phyloP scores from a whole-genome alignment of 164 flowering plant species.

The Litsea cubeba region DNA sequence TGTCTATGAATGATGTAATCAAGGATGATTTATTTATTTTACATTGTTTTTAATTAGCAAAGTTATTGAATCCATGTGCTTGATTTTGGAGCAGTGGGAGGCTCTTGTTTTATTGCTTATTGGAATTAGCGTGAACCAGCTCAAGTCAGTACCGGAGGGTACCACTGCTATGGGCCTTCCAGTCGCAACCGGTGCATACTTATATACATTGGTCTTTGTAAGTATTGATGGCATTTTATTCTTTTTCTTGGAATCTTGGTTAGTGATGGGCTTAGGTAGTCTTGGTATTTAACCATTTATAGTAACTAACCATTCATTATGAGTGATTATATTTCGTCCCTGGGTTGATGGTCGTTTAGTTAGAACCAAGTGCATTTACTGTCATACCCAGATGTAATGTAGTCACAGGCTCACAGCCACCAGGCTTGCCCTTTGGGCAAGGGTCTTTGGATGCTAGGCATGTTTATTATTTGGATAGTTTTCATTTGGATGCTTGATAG shows the following conservation, averaged over 20 bases:
- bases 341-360: background rate
- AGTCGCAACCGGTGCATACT: slow-evolving; percentile 81
- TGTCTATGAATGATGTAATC: background rate
- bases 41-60: background rate
- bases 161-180: slow-evolving; percentile 72
- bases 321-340: background rate
- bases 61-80: background rate
- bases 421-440: too few species aligned
- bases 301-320: background rate
- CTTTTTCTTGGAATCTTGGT: background rate
- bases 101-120: slow-evolving; percentile 97
- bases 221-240: slow-evolving; percentile 22
- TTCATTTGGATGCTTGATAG: too few species aligned
- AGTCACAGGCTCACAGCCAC: too few species aligned
- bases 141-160: slow-evolving; percentile 89
- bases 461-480: too few species aligned
- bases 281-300: background rate
- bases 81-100: slow-evolving; percentile 67
- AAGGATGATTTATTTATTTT: background rate
- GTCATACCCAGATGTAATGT: too few species aligned
- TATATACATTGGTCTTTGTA: slow-evolving; percentile 88
- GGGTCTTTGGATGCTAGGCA: too few species aligned
- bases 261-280: background rate
- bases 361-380: background rate
- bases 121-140: slow-evolving; percentile 91